Evolutionary conservation across 1,284 basidiomycete genomes (phyloP), one percentile per base, ranked within the genome.

Genomic region (Ustilago crameri): DNA sequence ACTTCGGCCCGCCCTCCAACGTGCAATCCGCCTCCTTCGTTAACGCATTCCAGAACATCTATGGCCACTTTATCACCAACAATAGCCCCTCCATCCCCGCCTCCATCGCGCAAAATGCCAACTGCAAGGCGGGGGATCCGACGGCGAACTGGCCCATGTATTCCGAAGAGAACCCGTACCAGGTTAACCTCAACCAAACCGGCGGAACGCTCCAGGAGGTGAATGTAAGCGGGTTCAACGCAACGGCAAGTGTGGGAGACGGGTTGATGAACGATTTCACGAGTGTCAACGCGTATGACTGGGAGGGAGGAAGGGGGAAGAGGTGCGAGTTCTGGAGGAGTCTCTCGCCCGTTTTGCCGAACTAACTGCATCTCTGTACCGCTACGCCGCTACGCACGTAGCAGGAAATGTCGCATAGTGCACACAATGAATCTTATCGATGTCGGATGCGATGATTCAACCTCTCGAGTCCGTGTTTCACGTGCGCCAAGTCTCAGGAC

Each of bases 131-230:
- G 27, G 48, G 40, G 9, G 56, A 61, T 15, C 38, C 64, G 1
- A 53, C 57, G 3, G 53, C 52, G 34, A 57, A 57, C 30, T 67
- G 64, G 64, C 64, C 64, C 18, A 17, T 48, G 23, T 67, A 53
- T 43, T 57, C 64, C 9, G 15, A 49, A 1, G 20, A 32, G 9
- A 46, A 17, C 8, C 64, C 58, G 3, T 61, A 61, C 24, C 64
- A 67, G 51, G 61, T 67, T 51, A 61, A 67, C 54, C 51, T 67
- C 27, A 67, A 67, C 38, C 58, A 67, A 46, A 67, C 64, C 12
- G 58, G 54, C 14, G 64, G 64, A 14, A 56, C 53, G 3, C 38
- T 48, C 1, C 10, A 12, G 17, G 22, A 23, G 15, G 20, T 45
- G 17, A 9, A 23, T 12, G 41, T 23, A 7, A 22, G 22, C 50